These are phyloP conservation scores for Plenodomus lindquistii DNA, from an alignment of 2,329 filamentous ascomycete genomes.

Conservation along the genomic window DNA sequence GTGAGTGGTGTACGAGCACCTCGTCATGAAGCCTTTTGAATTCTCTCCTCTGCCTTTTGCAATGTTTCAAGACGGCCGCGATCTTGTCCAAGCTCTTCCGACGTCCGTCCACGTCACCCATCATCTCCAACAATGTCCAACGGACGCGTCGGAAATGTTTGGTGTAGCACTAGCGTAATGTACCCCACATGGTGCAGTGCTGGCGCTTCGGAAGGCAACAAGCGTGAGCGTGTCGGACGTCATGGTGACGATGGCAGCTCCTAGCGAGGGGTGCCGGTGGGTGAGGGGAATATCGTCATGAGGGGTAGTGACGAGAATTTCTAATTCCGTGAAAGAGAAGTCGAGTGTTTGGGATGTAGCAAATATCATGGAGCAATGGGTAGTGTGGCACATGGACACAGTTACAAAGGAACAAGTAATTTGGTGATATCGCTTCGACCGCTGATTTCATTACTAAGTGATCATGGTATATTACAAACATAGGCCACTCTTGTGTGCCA, in stretches of 20 bases:
- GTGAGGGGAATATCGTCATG: neutral
- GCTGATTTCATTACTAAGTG: neutral
- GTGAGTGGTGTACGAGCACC: no score
- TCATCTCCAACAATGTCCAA: no score
- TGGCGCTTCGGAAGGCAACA: neutral
- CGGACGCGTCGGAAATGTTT: neutral
- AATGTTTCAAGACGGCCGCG: no score
- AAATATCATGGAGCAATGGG: no score
- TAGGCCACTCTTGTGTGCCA: neutral
- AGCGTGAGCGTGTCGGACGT: neutral
- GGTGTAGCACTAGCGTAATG: neutral
- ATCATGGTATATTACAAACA: neutral
- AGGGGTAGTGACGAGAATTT: neutral
- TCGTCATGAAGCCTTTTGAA: no score
- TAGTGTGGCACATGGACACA: no score
- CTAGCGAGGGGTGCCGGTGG: no score
- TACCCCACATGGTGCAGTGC: neutral
- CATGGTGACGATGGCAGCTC: neutral
- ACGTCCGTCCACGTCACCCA: no score
- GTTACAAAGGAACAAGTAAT: no score
- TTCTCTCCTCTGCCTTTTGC: no score
- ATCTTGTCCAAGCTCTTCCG: no score
- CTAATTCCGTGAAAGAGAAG: neutral
- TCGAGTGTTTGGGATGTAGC: no score
- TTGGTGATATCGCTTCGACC: neutral